These are phyloP conservation scores for Cicer cuneatum DNA, from an alignment of 306 rosid genomes.

Conservation along the genomic window DNA sequence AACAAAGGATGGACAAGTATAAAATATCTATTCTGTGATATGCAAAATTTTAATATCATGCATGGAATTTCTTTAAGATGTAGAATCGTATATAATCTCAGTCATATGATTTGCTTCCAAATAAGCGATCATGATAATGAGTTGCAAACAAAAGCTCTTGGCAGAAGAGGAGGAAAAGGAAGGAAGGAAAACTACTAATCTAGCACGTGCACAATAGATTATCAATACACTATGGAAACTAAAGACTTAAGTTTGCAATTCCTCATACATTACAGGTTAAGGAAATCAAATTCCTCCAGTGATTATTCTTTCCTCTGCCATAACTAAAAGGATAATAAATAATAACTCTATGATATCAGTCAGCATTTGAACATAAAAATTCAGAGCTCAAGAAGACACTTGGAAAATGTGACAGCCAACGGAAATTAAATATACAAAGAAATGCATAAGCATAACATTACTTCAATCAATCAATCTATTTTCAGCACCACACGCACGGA, in stretches of 20 bases:
- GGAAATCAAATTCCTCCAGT: slow-evolving; percentile 36
- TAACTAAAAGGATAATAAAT: not conserved
- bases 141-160: not conserved
- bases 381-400: slow-evolving; percentile 30
- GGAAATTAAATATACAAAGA: slow-evolving; percentile 39
- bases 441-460: slow-evolving; percentile 40
- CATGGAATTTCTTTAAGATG: not conserved
- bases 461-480: slow-evolving; percentile 45
- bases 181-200: not conserved
- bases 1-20: too few species aligned
- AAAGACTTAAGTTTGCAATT: slow-evolving; percentile 21
- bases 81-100: not conserved
- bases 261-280: slow-evolving; percentile 26
- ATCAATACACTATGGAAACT: slow-evolving; percentile 33
- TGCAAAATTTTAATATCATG: not conserved
- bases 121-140: not conserved
- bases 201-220: slow-evolving; percentile 1
- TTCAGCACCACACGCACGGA: slow-evolving; percentile 39
- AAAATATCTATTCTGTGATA: not conserved
- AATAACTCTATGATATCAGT: slow-evolving; percentile 20
- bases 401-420: slow-evolving; percentile 17
- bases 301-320: slow-evolving; percentile 34
- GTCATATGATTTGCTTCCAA: too few species aligned
- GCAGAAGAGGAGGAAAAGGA: not conserved
- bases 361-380: slow-evolving; percentile 15